Evolutionary conservation across 352 stramenopile species (phyloP).

Genomic region (Globisporangium echinulatum): DNA sequence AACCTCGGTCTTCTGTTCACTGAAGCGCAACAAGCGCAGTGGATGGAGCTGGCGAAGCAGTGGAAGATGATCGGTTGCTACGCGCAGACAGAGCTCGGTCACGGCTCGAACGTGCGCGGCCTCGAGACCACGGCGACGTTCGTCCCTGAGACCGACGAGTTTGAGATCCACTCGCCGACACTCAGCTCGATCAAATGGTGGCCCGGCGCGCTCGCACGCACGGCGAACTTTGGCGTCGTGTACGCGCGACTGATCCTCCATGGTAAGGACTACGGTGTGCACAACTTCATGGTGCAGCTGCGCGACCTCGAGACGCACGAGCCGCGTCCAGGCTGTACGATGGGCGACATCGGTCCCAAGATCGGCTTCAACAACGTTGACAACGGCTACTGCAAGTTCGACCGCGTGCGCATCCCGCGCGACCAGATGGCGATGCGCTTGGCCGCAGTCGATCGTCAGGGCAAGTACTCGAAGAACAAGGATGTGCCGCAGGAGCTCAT

Average conservation of each 20-base stretch:
- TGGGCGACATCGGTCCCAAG: slow-evolving; percentile 66
- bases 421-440: slow-evolving; percentile 51
- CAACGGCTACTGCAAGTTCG: slow-evolving; percentile 88
- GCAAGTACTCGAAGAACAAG: slow-evolving; percentile 56
- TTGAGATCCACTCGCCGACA: slow-evolving; percentile 93
- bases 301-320: slow-evolving; percentile 82
- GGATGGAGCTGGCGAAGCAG: slow-evolving; percentile 16
- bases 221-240: slow-evolving; percentile 88
- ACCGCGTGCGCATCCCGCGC: slow-evolving; percentile 83
- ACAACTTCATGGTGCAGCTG: slow-evolving; percentile 96
- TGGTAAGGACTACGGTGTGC: slow-evolving; percentile 87
- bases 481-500: slow-evolving; percentile 41
- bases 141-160: slow-evolving; percentile 64
- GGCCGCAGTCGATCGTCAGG: slow-evolving; percentile 41
- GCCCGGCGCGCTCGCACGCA: slow-evolving; percentile 91
- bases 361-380: slow-evolving; percentile 89
- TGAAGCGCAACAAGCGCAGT: background rate
- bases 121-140: slow-evolving; percentile 88
- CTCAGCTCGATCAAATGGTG: slow-evolving; percentile 96
- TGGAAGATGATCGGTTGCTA: slow-evolving; percentile 87
- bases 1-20: slow-evolving; percentile 49
- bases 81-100: slow-evolving; percentile 94
- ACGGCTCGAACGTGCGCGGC: slow-evolving; percentile 89
- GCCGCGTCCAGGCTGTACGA: slow-evolving; percentile 36
- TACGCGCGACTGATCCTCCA: slow-evolving; percentile 85